Evolutionary conservation across 2,329 filamentous ascomycete species (phyloP).

Genomic region (Ciborinia camelliae): DNA sequence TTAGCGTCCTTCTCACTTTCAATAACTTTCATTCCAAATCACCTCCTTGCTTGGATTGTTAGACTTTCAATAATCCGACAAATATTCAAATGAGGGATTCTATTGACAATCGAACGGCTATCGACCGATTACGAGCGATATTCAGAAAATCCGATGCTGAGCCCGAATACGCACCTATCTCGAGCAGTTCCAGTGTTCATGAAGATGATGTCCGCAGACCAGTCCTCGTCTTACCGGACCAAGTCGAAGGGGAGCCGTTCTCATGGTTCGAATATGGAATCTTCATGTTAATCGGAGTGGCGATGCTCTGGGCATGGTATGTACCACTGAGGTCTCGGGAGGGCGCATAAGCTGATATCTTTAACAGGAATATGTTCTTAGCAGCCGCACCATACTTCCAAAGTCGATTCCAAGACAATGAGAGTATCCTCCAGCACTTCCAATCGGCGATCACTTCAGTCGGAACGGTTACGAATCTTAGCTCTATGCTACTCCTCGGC

Average conservation of each 20-base stretch:
- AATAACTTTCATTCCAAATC: constrained; percentile 3
- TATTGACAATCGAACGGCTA: constrained; percentile 21
- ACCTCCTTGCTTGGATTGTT: constrained; percentile 14
- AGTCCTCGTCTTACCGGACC: constrained; percentile 24
- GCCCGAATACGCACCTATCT: constrained; percentile 32
- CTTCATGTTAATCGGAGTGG: constrained; percentile 80
- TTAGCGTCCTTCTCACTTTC: neutral
- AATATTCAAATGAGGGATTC: constrained; percentile 9
- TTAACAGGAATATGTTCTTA: constrained; percentile 90
- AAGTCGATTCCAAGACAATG: constrained; percentile 67
- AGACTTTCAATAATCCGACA: neutral
- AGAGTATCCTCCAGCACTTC: constrained; percentile 75
- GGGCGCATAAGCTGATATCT: constrained; percentile 14
- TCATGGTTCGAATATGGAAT: constrained; percentile 84
- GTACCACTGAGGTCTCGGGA: constrained; percentile 33
- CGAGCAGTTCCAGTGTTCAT: constrained; percentile 19
- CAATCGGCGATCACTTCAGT: constrained; percentile 86
- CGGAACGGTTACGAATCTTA: constrained; percentile 79
- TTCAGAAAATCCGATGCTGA: constrained; percentile 27
- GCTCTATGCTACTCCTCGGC: constrained; percentile 70
- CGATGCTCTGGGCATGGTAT: constrained; percentile 98
- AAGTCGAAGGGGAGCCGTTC: constrained; percentile 50
- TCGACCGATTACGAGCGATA: constrained; percentile 30
- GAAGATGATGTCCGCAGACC: constrained; percentile 21
- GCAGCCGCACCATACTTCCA: constrained; percentile 93